Base-by-base conservation (phyloP, 2,329 filamentous ascomycete genomes). In the Stachybotrys chartarum region DNA sequence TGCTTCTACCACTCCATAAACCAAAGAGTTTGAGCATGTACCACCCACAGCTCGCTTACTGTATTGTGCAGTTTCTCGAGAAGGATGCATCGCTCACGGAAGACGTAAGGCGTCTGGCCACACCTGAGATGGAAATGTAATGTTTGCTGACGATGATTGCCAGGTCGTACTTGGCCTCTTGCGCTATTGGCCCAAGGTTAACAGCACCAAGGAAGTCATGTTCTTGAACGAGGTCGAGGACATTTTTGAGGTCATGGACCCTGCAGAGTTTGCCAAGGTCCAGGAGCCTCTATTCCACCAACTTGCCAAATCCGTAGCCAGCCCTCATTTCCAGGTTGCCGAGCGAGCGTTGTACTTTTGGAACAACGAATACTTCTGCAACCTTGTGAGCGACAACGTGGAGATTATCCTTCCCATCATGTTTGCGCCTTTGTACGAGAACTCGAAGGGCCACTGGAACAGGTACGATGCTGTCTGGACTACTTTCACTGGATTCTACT, bases 301-400 rank as follows among this genome's bases (percentile, higher is more conserved):
- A 71, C 80, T 99, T 61, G 92, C 94, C 61, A 99, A 97, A 73
- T 97, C 94, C 3, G 94, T 99, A 47, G 93, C 94, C 52, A 99
- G 94, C 69, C 94, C 94, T 51, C 94, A 99, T 73, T 99, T 99
- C 77, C 94, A 99, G 78, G 94, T 99, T 56, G 94, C 94, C 17
- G 94, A 99, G 75, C 86, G 94, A 61, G 94, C 94, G 6, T 81
- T 99, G 31, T 99, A 99, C 76, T 99, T 99, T 78, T 99, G 94
- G 94, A 99, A 99, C 79, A 99, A 99, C 68, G 94, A 99, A 72
- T 99, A 99, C 72, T 99, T 99, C 76, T 99, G 94, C 79, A 99
- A 97, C 68, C 80, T 99, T 57, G 94, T 99, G 63, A 97, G 92
- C 77, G 94, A 99, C 75, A 99, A 99, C 66, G 94, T 99, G 55